Evolutionary conservation across 2,329 filamentous ascomycete species (phyloP), one percentile per base, ranked within the genome.

Genomic region (Penicillium sclerotiorum): DNA sequence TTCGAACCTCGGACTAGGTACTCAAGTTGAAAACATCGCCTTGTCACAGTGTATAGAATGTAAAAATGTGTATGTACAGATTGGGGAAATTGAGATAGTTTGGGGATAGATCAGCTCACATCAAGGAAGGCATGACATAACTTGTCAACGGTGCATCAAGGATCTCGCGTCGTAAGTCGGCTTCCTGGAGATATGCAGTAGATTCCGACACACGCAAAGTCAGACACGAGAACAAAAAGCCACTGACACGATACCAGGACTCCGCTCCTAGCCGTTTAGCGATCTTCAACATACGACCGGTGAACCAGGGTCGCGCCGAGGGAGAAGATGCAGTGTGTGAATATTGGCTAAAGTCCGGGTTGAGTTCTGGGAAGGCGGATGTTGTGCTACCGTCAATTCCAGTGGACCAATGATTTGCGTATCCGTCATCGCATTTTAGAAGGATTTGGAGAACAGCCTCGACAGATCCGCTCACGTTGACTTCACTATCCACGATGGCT

Each of bases 361-460:
- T 2, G 2, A 55, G 42, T 9, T 47, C 50, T 5, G 33, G 18
- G 0, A 39, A 7, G 12, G 30, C 20, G n/a, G 53, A 9, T 7
- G 50, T 23, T 4, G 37, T 20, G 6, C 20, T 42, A 3, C 27
- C 37, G 5, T 47, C 36, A 4, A 15, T n/a, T 18, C 15, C n/a
- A n/a, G 12, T n/a, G 1, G 37, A 12, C 46, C 48, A 51, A 17
- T 50, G n/a, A 8, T 47, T 20, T 2, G 23, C 2, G 17, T 32
- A 40, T 13, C 64, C 59, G 52, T 71, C 65, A 9, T 71, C 67
- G 44, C 64, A 71, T 45, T 63, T 61, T 1, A 74, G 58, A 18
- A 74, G 57, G 12, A 72, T 72, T 49, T 73, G 71, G 8, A 73
- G 57, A 2, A 72, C 57, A 4, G 71, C 68, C 46, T 74, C 70